Evolutionary conservation across 2,329 filamentous ascomycete species (phyloP).

Genomic region (Penicillium sp.): DNA sequence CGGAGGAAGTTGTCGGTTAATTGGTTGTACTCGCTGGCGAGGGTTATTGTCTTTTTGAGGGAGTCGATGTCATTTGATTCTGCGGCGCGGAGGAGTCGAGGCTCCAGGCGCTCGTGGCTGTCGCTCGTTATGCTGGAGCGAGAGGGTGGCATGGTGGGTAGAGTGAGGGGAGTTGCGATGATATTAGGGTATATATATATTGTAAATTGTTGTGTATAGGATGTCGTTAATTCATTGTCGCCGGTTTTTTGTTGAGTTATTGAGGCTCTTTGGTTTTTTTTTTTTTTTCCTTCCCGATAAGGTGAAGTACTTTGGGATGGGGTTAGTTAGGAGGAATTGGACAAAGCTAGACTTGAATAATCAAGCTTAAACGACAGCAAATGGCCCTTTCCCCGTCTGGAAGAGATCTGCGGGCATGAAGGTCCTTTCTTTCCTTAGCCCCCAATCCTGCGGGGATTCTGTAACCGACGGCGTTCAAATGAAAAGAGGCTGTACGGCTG

Average conservation of each 20-base stretch:
- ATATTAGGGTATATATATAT: neutral
- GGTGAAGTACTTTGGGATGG: neutral
- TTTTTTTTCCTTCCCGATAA: neutral
- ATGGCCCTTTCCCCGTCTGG: neutral
- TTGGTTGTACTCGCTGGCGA: constrained; percentile 38
- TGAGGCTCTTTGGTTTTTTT: neutral
- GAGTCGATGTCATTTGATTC: constrained; percentile 39
- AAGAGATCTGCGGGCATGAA: constrained; percentile 12
- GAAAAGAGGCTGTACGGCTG: constrained; percentile 10
- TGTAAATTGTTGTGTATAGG: neutral
- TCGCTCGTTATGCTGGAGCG: constrained; percentile 38
- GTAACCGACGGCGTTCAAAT: neutral
- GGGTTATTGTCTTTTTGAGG: constrained; percentile 33
- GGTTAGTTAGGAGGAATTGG: neutral
- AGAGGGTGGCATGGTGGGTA: constrained; percentile 27
- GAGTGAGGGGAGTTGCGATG: neutral
- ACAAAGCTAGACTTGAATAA: neutral
- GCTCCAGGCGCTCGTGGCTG: constrained; percentile 42
- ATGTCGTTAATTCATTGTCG: constrained; percentile 14
- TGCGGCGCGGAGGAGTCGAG: constrained; percentile 43
- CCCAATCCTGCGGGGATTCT: neutral
- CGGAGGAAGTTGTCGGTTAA: constrained; percentile 41
- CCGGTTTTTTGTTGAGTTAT: neutral
- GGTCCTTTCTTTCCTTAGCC: constrained; percentile 1
- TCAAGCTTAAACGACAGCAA: constrained; percentile 5